Base-by-base conservation (phyloP, 2,329 filamentous ascomycete species). In the Incumbomyces delicatus region DNA sequence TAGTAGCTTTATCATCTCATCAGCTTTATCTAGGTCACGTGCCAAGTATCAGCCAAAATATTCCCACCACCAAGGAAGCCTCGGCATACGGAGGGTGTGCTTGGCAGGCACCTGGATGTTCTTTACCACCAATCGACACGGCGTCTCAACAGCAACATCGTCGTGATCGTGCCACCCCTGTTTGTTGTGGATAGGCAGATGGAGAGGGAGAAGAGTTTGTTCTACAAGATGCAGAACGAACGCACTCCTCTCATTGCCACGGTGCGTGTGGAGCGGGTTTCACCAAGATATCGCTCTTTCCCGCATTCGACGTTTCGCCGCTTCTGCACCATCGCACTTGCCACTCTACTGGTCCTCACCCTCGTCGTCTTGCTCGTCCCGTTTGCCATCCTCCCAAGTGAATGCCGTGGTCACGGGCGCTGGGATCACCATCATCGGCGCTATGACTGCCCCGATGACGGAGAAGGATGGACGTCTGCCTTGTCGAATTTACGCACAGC, bases 291-390 rank as follows among this genome's bases (percentile, higher is more conserved):
- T 50, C 42, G 42, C 33, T 30, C 42, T 6, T 55, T 50, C 31
- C 65, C 63, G 7, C 69, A 71, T 49, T 60, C 63, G 47, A 57
- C 58, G 11, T 53, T 72, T 22, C 68, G 68, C 29, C 66, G 63
- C 35, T 57, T 61, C 46, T 72, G 69, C 58, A 67, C 65, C 22
- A 58, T 62, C 41, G 53, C 63, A 17, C 61, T 74, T 6, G 58
- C 59, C 16, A 55, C 59, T 18, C 53, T 67, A 11, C 63, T 73
- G 12, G 41, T 66, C 11, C 50, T 67, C 16, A 59, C 63, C 14
- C 50, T 67, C 7, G 54, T 67, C 18, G 58, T 70, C 6, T 69
- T 73, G 50, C 53, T 72, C 20, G 50, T 68, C 2, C 68, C 70
- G 1, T 52, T 57, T 27, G 60, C 61, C 27, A 53, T 70, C 14